phyloP scores from a whole-genome alignment of 2,329 filamentous ascomycete genomes.

The Chaetomiaceae sp. region DNA sequence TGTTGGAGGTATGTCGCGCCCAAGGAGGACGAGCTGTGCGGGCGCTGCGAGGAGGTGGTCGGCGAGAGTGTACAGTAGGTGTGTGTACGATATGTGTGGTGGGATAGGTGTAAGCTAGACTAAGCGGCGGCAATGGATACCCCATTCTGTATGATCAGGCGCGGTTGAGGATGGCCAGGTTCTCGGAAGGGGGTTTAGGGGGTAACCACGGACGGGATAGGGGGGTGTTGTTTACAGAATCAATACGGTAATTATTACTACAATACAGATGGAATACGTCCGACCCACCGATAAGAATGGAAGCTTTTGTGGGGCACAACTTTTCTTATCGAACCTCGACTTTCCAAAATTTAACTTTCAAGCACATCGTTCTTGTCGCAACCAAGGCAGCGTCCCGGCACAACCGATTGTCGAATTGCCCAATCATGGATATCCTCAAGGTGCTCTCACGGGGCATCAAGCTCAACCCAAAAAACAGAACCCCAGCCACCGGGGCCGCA shows the following conservation, averaged over 20 bases:
- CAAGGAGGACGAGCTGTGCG: conserved; percentile 62
- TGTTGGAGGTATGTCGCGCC: conserved; percentile 86
- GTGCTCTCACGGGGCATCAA: conserved; percentile 68
- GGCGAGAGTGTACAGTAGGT: conserved; percentile 15
- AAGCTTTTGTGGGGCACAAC: conserved; percentile 16
- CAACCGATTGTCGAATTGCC: neutral
- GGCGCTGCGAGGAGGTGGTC: conserved; percentile 66
- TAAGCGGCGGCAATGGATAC: neutral
- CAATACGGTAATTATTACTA: neutral
- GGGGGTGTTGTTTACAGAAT: too few relatives aligned
- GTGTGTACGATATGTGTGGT: conserved; percentile 1
- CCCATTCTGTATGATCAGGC: neutral
- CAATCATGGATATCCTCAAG: conserved; percentile 65
- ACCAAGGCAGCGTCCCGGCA: neutral
- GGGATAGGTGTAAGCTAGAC: too few relatives aligned
- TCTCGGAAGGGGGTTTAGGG: too few relatives aligned
- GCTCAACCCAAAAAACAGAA: conserved; percentile 38
- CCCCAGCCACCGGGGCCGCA: conserved; percentile 31
- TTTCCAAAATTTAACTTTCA: conserved; percentile 8
- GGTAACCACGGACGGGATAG: too few relatives aligned
- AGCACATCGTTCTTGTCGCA: neutral
- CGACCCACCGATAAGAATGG: conserved; percentile 9
- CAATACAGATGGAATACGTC: too few relatives aligned
- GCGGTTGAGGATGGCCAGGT: too few relatives aligned
- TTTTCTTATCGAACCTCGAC: conserved; percentile 18